Percentiles rank a stretch among this genome's conserved stretches.
These are phyloP conservation scores for Metschnikowia aberdeeniae DNA, from an alignment of 805 yeast species.

Conservation along the genomic window DNA sequence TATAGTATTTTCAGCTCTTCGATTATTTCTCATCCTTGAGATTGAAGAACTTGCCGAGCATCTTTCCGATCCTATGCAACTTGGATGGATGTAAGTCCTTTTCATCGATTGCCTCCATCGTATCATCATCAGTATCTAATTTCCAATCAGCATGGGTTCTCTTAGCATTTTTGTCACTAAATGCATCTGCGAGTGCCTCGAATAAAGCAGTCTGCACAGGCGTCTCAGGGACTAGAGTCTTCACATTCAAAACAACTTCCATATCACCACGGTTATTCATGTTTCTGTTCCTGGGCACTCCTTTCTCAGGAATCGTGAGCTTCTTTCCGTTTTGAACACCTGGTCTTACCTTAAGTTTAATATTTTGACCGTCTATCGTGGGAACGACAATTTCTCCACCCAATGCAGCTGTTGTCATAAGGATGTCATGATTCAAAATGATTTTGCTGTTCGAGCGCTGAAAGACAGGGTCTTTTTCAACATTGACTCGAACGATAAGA, in stretches of 20 bases:
- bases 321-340: slow-evolving; percentile 79
- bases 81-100: slow-evolving; percentile 46
- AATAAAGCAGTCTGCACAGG: slow-evolving; percentile 84
- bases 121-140: slow-evolving; percentile 26
- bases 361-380: slow-evolving; percentile 72
- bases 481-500: slow-evolving; percentile 74
- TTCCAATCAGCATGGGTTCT: slow-evolving; percentile 50
- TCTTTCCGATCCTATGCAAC: slow-evolving; percentile 53
- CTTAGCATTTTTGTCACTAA: slow-evolving; percentile 75
- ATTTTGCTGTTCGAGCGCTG: slow-evolving; percentile 64
- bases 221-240: slow-evolving; percentile 68
- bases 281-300: slow-evolving; percentile 65
- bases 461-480: slow-evolving; percentile 70
- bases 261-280: slow-evolving; percentile 69
- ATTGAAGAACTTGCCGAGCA: slow-evolving; percentile 56
- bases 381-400: slow-evolving; percentile 94
- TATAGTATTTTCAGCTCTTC: neutral
- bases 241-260: slow-evolving; percentile 68
- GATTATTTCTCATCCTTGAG: slow-evolving; percentile 23
- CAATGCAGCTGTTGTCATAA: slow-evolving; percentile 93
- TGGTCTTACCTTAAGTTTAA: slow-evolving; percentile 74
- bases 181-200: slow-evolving; percentile 92
- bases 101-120: slow-evolving; percentile 26
- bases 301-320: slow-evolving; percentile 77
- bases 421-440: slow-evolving; percentile 60